Base-by-base conservation (phyloP, 2,329 filamentous ascomycete species). In the Aspergillus sp. region DNA sequence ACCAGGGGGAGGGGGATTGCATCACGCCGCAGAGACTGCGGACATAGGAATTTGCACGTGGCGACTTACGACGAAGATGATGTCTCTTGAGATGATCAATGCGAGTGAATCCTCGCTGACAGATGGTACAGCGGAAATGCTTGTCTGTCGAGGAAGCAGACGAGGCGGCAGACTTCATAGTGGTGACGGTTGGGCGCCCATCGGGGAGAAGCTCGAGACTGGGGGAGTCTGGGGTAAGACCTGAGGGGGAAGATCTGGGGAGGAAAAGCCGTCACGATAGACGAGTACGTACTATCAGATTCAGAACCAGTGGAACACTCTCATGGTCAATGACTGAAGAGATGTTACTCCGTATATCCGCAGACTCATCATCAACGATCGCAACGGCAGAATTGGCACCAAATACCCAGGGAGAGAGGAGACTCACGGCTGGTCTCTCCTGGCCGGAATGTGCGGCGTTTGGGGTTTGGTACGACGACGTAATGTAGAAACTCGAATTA, bases 71-170 rank as follows among this genome's bases (percentile, higher is more conserved):
- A 45, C 70, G 62, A 33, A 73, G 58, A 48, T 72, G 67, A 50
- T 74, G 71, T 43, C 71, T 60, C 52, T 72, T 74, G 31, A 74
- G 55, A 53, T 74, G 71, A 59, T 74, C 71, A 54, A 71, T 69
- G 44, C 71, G 68, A 26, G 70, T 71, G 57, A 74, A 74, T 37
- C 60, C 62, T 48, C 69, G 66, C 51, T 68, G 61, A 51, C 71
- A 74, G 48, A 70, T 57, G 10, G 64, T 61, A 49, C 70, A 73
- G 48, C 62, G 65, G 52, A 69, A 69, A 44, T 68, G 66, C 52
- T 71, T 70, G 42, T 62, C 65, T 31, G 61, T 35, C 42, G 51
- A 45, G 39, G 19, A 19, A 19, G 19, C 19, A 19, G 19, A 19
- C 19, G 19, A 19, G 19, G 19, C 19, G 19, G 19, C 19, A 19